Conservation (phyloP, 1,139 yeast genomes). For the Saccharomyces uvarum region DNA sequence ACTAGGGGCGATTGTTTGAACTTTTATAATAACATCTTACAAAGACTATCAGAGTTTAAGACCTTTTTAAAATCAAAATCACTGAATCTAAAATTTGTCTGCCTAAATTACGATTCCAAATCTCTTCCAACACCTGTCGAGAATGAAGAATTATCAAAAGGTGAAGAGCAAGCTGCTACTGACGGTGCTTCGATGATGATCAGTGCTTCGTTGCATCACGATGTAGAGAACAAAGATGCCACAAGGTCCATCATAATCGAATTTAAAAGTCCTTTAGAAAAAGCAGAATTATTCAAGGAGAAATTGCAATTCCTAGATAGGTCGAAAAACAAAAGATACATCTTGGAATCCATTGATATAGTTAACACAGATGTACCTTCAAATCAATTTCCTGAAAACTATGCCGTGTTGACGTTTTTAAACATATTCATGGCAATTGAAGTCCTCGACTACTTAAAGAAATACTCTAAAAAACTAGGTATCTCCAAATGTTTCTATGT, state of each 20-base stretch:
- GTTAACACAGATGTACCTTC: conserved; percentile 37
- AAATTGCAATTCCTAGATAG: conserved; percentile 39
- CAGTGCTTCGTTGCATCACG: not conserved
- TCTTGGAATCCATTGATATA: conserved; percentile 62
- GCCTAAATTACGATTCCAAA: conserved; percentile 38
- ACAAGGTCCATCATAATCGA: conserved; percentile 26
- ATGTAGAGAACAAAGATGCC: conserved; percentile 18
- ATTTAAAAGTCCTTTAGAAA: conserved; percentile 12
- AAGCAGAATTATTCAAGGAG: conserved; percentile 37
- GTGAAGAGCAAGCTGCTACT: conserved; percentile 30
- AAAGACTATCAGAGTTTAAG: conserved; percentile 39
- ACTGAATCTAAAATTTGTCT: conserved; percentile 59
- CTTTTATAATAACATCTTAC: conserved; percentile 42
- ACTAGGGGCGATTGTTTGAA: conserved; percentile 39
- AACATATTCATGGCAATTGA: conserved; percentile 78
- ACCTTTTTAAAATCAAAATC: conserved; percentile 38
- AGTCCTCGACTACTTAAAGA: conserved; percentile 59
- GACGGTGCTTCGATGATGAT: not conserved
- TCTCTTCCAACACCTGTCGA: not conserved
- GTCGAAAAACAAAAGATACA: conserved; percentile 41
- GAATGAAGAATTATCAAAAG: conserved; percentile 41
- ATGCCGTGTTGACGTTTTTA: conserved; percentile 75
- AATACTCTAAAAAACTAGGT: conserved; percentile 41
- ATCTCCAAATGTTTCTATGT: conserved; percentile 59
- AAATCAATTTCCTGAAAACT: conserved; percentile 34